Base-by-base conservation (phyloP, 1,284 basidiomycete species). In the Cryptococcus maquisensis region DNA sequence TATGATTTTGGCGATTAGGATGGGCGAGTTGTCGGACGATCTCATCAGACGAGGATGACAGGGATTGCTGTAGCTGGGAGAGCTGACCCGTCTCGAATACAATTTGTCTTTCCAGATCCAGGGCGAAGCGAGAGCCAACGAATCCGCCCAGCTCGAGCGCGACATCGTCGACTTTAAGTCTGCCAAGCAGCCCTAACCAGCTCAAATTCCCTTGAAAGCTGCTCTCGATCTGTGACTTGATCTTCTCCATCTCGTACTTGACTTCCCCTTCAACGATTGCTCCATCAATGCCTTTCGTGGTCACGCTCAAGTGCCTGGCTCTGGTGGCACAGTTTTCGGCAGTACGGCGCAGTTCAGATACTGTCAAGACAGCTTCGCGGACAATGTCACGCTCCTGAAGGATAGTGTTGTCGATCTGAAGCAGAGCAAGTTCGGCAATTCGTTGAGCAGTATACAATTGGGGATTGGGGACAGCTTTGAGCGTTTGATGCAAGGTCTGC, bases 31-130 rank as follows among this genome's bases (percentile, higher is more conserved):
- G 55, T 5, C 61, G 62, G 13, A 71, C 60, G 7, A 60, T 67
- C n/a, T 55, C 51, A 32, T 81, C 79, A 3, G 81, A 80, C 26
- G 78, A 71, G 21, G 64, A 59, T 2, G 81, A 78, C 12, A 86
- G 69, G 1, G 77, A 61, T 3, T 72, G 60, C 71, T 88, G 86
- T 2, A 83, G 67, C 26, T 75, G 72, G n/a, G 81, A 72, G n/a
- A 89, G 76, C 48, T 81, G 79, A 15, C 87, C 89, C 1, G 85
- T 81, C 60, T 88, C 84, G 59, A 84, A 82, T 18, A 86, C 79
- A 57, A 87, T 87, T 74, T 83, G 80, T 58, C 80, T 78, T 67
- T 90, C 85, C 12, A 91, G 77, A 4, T 82, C 82, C 57, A 74
- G 77, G 55, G 84, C 86, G 83, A 87, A 90, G 2, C 78, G 71